Percentiles rank a stretch among this genome's conserved stretches.
These are phyloP conservation scores for Tulasnella sp. DNA, from an alignment of 768 basidiomycete genomes.

Conservation along the genomic window DNA sequence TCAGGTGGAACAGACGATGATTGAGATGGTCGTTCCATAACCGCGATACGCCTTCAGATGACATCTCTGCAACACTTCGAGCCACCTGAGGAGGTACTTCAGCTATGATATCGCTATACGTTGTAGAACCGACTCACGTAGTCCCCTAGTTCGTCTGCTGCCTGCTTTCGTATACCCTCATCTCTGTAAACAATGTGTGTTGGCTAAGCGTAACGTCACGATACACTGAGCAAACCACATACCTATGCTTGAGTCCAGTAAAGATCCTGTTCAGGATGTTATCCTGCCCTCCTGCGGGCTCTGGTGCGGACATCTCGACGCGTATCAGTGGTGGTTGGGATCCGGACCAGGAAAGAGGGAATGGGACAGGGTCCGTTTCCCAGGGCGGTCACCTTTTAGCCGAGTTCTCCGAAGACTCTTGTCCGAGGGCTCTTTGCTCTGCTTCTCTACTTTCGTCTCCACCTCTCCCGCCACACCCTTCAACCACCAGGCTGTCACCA, in stretches of 20 bases:
- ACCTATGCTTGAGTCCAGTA: constrained; percentile 15
- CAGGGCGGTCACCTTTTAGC: not conserved
- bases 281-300: constrained; percentile 14
- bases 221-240: not conserved
- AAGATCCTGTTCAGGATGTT: constrained; percentile 15
- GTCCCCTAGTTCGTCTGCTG: constrained; percentile 26
- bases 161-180: constrained; percentile 24
- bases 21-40: constrained; percentile 84
- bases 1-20: constrained; percentile 67
- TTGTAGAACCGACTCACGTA: constrained; percentile 19
- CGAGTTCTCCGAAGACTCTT: not conserved
- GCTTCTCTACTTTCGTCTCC: not conserved
- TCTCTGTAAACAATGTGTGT: constrained; percentile 18
- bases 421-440: not conserved
- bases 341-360: not conserved
- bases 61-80: constrained; percentile 67
- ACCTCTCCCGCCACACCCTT: not conserved
- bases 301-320: constrained; percentile 6
- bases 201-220: not conserved
- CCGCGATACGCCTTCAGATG: constrained; percentile 70
- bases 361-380: not conserved
- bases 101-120: not conserved
- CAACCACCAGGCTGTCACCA: not conserved
- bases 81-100: constrained; percentile 46
- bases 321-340: constrained; percentile 4